Percentiles rank a stretch among this genome's conserved stretches.
Evolutionary conservation across 306 rosid genomes (phyloP).

Genomic region (Pterocarpus santalinus): DNA sequence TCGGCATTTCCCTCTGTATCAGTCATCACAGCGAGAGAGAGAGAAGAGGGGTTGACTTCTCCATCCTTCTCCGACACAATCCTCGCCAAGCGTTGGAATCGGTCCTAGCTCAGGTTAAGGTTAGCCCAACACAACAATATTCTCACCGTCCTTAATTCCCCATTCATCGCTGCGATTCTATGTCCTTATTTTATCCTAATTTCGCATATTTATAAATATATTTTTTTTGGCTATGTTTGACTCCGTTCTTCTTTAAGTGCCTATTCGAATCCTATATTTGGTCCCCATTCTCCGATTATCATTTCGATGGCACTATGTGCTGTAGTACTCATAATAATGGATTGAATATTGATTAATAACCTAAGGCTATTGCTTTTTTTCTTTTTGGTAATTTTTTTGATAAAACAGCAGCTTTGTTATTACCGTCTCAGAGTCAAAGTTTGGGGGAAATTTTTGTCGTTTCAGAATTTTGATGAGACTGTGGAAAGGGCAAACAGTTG

Average conservation of each 20-base stretch:
- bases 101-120: constrained; percentile 14
- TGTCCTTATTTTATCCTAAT: constrained; percentile 7
- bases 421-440: background rate
- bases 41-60: constrained; percentile 31
- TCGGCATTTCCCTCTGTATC: background rate
- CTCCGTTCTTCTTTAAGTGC: background rate
- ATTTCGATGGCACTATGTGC: background rate
- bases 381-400: background rate
- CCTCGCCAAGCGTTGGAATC: constrained; percentile 17
- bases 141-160: background rate
- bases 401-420: background rate
- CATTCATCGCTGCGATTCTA: background rate
- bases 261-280: constrained; percentile 7
- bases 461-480: background rate
- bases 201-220: background rate
- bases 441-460: background rate
- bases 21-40: background rate
- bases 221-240: background rate
- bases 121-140: background rate
- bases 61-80: background rate
- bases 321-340: background rate
- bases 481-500: background rate
- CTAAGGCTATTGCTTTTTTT: background rate
- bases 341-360: background rate
- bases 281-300: background rate